Evolutionary conservation across 225 moss, liverwort and hornwort genomes (phyloP).

Genomic region (Physcomitrium patens): DNA sequence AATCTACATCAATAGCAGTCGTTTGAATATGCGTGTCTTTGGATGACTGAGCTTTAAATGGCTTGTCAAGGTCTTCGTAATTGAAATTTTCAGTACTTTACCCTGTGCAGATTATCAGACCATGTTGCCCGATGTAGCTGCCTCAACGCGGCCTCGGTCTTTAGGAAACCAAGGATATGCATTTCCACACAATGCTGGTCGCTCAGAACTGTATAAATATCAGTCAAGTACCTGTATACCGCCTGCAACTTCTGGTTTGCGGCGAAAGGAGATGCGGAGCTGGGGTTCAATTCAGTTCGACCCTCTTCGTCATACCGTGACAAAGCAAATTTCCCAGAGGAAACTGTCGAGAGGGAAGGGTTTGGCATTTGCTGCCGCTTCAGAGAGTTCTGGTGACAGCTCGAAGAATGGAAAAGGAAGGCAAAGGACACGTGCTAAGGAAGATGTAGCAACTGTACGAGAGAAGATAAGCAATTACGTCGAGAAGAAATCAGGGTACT

Average conservation of each 20-base stretch:
- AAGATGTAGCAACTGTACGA: constrained; percentile 49
- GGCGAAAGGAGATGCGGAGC: constrained; percentile 15
- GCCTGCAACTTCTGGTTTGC: not conserved
- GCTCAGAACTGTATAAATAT: not conserved
- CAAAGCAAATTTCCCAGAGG: not conserved
- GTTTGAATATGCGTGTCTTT: not conserved
- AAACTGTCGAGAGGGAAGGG: constrained; percentile 11
- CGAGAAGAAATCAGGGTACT: constrained; percentile 56
- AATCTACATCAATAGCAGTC: not conserved
- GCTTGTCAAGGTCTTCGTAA: not conserved
- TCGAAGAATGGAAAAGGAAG: constrained; percentile 33
- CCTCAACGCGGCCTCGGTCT: constrained; percentile 6
- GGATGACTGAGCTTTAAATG: not conserved
- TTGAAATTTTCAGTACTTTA: not conserved
- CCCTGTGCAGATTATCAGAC: constrained; percentile 30
- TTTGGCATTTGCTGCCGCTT: constrained; percentile 30
- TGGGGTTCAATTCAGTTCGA: constrained; percentile 35
- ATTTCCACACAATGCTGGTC: not conserved
- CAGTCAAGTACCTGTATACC: not conserved
- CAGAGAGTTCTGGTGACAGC: constrained; percentile 28
- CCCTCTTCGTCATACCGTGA: constrained; percentile 27
- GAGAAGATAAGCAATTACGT: constrained; percentile 48
- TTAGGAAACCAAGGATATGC: constrained; percentile 13
- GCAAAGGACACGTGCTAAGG: constrained; percentile 45
- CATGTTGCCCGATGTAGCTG: constrained; percentile 25